These are phyloP conservation scores for Auriculariales sp. DNA, from an alignment of 768 basidiomycete genomes.

Conservation along the genomic window DNA sequence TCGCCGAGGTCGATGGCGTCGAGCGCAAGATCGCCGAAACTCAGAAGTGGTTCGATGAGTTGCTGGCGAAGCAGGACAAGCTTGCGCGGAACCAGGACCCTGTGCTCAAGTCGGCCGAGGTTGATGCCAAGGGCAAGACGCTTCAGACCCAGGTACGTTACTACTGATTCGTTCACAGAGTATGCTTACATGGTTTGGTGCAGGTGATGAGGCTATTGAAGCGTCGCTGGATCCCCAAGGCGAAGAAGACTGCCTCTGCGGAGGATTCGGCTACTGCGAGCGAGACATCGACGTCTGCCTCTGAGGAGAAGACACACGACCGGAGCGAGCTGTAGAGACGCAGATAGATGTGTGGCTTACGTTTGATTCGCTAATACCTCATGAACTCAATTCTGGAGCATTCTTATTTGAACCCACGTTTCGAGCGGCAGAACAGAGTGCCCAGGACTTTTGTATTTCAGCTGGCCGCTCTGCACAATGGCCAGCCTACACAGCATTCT, in stretches of 20 bases:
- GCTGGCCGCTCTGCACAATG: too few species aligned
- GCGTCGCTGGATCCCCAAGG: conserved; percentile 48
- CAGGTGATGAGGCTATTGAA: conserved; percentile 52
- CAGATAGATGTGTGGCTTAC: too few species aligned
- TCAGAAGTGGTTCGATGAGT: conserved; percentile 69
- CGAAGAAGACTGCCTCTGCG: conserved; percentile 33
- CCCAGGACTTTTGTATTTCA: too few species aligned
- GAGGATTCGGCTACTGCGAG: conserved; percentile 3
- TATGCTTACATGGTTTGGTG: too few species aligned
- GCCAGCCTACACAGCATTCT: too few species aligned
- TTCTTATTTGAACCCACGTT: too few species aligned
- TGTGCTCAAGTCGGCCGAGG: conserved; percentile 71
- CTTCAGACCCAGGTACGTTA: conserved; percentile 67
- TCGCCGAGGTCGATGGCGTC: conserved; percentile 69
- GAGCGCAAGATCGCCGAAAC: conserved; percentile 66
- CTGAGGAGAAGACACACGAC: too few species aligned
- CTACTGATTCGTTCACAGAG: too few species aligned
- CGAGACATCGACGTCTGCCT: neutral
- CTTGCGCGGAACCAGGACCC: conserved; percentile 68
- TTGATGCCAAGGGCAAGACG: conserved; percentile 69
- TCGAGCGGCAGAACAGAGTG: too few species aligned
- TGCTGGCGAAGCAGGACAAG: conserved; percentile 69
- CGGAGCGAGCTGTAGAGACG: conserved; percentile 1
- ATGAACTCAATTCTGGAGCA: too few species aligned
- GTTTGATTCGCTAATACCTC: too few species aligned